Evolutionary conservation across 495 filamentous ascomycete species (phyloP).

Genomic region (Sabuloglossum arenarium): DNA sequence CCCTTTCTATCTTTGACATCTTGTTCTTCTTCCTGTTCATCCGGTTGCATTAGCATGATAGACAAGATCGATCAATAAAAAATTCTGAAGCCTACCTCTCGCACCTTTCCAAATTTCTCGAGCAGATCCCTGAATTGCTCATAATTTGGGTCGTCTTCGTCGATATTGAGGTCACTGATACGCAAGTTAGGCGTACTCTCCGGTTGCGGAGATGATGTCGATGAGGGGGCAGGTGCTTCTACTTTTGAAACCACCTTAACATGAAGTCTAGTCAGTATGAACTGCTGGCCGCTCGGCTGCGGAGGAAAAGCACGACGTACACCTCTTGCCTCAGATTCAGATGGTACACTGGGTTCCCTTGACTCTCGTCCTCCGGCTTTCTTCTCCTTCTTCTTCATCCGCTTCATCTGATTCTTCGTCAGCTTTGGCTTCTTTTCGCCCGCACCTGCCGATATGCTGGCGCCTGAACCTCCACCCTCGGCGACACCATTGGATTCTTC

Average conservation of each 20-base stretch:
- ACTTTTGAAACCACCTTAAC: neutral
- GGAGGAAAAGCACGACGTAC: neutral
- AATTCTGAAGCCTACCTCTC: neutral
- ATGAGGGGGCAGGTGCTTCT: neutral
- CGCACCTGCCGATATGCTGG: neutral
- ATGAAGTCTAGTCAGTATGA: neutral
- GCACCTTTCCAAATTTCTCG: constrained; percentile 37
- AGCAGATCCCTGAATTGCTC: constrained; percentile 66
- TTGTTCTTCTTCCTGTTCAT: constrained; percentile 28
- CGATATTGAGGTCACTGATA: constrained; percentile 17
- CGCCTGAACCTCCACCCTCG: neutral
- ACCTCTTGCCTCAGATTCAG: constrained; percentile 12
- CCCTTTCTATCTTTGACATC: constrained; percentile 56
- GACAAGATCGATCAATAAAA: neutral
- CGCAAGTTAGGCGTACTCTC: neutral
- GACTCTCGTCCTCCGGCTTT: constrained; percentile 36
- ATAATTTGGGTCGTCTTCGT: constrained; percentile 56
- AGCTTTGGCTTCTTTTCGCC: constrained; percentile 41
- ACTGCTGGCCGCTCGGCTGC: neutral
- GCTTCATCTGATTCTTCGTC: constrained; percentile 50
- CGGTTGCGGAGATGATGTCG: neutral
- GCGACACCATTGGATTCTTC: neutral
- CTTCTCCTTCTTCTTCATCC: constrained; percentile 73
- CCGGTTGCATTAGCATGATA: neutral
- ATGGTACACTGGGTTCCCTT: constrained; percentile 17